Conservation (phyloP, 352 stramenopile species). For the Phytophthora pseudosyringae region DNA sequence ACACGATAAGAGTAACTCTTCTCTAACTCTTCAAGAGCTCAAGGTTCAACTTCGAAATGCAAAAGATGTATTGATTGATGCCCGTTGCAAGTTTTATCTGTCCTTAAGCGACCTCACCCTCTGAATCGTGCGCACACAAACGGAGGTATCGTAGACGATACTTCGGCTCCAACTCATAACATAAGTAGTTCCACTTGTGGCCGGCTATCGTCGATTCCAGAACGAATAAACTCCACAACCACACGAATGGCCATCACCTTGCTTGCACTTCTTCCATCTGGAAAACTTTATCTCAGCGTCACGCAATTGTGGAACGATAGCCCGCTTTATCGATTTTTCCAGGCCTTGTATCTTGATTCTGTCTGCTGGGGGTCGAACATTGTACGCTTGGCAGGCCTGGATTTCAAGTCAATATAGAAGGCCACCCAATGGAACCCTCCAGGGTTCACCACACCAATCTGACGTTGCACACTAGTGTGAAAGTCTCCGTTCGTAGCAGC, state of each 20-base stretch:
- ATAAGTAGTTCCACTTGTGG: constrained; percentile 12
- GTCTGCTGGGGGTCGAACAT: constrained; percentile 15
- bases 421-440: constrained; percentile 12
- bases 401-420: constrained; percentile 9
- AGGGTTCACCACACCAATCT: constrained; percentile 12
- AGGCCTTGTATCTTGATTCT: neutral
- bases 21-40: too few species aligned
- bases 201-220: constrained; percentile 16
- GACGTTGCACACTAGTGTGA: neutral
- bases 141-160: constrained; percentile 11
- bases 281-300: neutral
- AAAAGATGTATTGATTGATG: neutral
- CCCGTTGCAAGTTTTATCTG: neutral
- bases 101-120: neutral
- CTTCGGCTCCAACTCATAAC: constrained; percentile 10
- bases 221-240: constrained; percentile 17
- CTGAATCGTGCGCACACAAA: neutral
- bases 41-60: neutral
- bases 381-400: neutral
- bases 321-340: neutral
- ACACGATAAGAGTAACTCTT: neutral
- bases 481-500: constrained; percentile 8
- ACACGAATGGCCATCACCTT: constrained; percentile 12
- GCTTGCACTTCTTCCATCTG: constrained; percentile 1
- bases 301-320: constrained; percentile 3